phyloP scores from a whole-genome alignment of 169 alveolate genomes.

The Neospora caninum region DNA sequence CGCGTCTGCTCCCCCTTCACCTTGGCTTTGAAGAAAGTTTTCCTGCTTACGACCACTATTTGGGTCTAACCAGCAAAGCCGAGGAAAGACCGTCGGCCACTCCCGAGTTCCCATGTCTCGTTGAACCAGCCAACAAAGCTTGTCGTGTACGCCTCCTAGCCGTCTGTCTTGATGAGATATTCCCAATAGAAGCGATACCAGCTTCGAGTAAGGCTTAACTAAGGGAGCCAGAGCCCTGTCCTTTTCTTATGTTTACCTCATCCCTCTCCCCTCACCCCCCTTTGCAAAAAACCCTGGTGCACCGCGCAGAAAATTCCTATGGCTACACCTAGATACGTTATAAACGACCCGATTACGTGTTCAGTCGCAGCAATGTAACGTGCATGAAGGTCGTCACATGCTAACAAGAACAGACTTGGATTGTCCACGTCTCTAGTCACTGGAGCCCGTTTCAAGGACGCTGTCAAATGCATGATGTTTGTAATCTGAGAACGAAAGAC shows the following conservation, averaged over 20 bases:
- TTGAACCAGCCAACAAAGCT: background rate
- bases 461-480: too few relatives aligned
- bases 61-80: background rate
- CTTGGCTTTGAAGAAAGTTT: background rate
- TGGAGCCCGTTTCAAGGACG: too few relatives aligned
- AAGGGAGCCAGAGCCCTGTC: background rate
- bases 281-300: background rate
- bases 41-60: background rate
- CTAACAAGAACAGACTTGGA: too few relatives aligned
- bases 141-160: slow-evolving; percentile 25
- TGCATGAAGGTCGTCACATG: too few relatives aligned
- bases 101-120: background rate
- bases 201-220: background rate
- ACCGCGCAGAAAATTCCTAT: background rate
- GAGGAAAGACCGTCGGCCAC: background rate
- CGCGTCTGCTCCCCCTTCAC: slow-evolving; percentile 4
- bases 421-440: too few relatives aligned
- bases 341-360: too few relatives aligned
- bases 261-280: background rate
- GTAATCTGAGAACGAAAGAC: too few relatives aligned
- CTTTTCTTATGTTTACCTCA: background rate
- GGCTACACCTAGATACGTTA: too few relatives aligned
- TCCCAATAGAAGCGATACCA: background rate
- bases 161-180: background rate
- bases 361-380: too few relatives aligned